Conservation (phyloP, 2,329 filamentous ascomycete species). For the Colletotrichum destructivum region DNA sequence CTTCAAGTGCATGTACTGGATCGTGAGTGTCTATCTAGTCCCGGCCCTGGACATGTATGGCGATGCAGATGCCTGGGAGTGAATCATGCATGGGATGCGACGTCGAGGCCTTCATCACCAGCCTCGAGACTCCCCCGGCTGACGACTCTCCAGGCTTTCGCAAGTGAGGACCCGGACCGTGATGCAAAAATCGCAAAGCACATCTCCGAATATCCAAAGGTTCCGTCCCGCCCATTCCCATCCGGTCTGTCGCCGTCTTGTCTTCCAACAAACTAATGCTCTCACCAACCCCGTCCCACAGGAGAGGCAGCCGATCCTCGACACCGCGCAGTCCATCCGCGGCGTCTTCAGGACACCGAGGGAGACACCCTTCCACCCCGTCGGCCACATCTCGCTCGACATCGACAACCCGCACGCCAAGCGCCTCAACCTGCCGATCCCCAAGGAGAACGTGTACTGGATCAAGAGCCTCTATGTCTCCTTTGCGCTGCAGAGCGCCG, state of each 20-base stretch:
- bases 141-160: slow-evolving; percentile 39
- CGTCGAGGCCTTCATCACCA: no score
- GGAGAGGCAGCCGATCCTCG: slow-evolving; percentile 39
- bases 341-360: slow-evolving; percentile 30
- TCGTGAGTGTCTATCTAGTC: slow-evolving; percentile 33
- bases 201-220: slow-evolving; percentile 42
- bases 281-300: slow-evolving; percentile 12
- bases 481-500: slow-evolving; percentile 45
- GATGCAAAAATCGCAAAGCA: slow-evolving; percentile 45
- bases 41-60: no score
- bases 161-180: slow-evolving; percentile 26
- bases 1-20: slow-evolving; percentile 44
- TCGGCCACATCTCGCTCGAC: slow-evolving; percentile 52
- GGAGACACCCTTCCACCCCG: slow-evolving; percentile 45
- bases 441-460: slow-evolving; percentile 46
- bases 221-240: background rate
- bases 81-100: no score
- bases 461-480: slow-evolving; percentile 51
- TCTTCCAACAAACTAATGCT: background rate
- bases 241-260: no score
- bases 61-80: no score
- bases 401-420: slow-evolving; percentile 32
- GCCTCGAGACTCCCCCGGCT: background rate
- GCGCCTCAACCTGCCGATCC: slow-evolving; percentile 43
- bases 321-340: slow-evolving; percentile 39